Base-by-base conservation (phyloP, 2,329 filamentous ascomycete genomes). In the Venturiaceae sp. region DNA sequence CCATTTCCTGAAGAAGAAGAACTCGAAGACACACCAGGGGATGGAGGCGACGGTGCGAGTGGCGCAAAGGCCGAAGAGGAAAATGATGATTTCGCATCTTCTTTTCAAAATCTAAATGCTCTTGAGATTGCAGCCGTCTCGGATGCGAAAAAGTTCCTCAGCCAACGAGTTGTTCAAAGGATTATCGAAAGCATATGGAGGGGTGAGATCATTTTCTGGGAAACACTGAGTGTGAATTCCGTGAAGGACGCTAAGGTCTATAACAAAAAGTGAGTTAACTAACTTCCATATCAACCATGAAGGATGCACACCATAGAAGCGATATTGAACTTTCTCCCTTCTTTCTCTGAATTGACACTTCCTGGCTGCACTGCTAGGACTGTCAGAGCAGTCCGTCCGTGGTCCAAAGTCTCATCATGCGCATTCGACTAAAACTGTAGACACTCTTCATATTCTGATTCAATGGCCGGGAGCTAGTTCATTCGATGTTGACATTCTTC, bases 201-300 rank as follows among this genome's bases (percentile, higher is more conserved):
- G 36, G 90, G 90, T 50, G 86, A 92, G 63, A 90, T 95, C 61
- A 82, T 92, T 37, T 94, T 95, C 69, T 95, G 90, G 90, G 86
- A 91, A 61, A 83, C 79, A 5, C 75, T 95, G n/a, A 86, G 83
- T 8, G 80, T 89, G 8, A 77, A 87, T 65, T 84, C 88, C 0
- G 81, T 79, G 59, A 95, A 95, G 72, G 83, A 84, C 66, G 86
- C 90, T 1, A 84, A 86, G 23, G 83, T 88, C 63, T 95, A 94
- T 72, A 88, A 88, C 67, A 75, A 77, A 63, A 71, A 70, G 71
- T 76, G 64, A 61, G 30, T 23, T 16, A 57, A 7, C 28, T 21
- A 13, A 58, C 19, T n/a, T n/a, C n/a, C 55, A 56, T 13, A 26
- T 52, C 46, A n/a, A n/a, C n/a, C n/a, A n/a, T n/a, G n/a, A n/a